Base-by-base conservation (phyloP, 106 monocot species). In the Acanthochlamys bracteata region DNA sequence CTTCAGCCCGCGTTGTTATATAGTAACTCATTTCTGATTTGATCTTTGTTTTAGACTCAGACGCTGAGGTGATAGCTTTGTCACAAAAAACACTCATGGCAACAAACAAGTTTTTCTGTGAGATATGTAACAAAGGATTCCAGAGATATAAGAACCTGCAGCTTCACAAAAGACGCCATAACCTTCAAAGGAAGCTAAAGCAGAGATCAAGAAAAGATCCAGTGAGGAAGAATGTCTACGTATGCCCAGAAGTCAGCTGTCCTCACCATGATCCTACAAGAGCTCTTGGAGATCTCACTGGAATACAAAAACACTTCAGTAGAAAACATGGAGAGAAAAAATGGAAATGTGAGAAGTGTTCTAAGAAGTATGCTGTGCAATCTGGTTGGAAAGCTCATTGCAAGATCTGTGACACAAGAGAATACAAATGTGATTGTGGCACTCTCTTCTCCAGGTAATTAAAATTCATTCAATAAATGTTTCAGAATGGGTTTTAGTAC, bases 271-370 rank as follows among this genome's bases (percentile, higher is more conserved):
- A 90, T 60, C 80, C 86, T 20, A 53, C 86, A 0, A 65, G 90
- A 21, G 90, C 89, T 1, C 85, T 90, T 1, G 89, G 89, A 0
- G 89, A 90, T 69, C 79, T 89, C 54, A 89, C 89, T 4, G 89
- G 89, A 20, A 89, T 89, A 70, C 84, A 89, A 76, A 90, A 90
- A 71, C 89, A 90, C 74, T 90, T 86, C 86, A 80, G 83, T 66
- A 56, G 90, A 61, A 90, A 90, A 60, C 90, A 90, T 20, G 86
- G 90, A 0, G 90, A 90, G 76, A 90, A 90, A 82, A 82, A 80
- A 77, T 90, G 86, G 86, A 86, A 85, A 61, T 90, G 90, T n/a
- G 90, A 90, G 33, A 86, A 86, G 80, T 90, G 90, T 61, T 83
- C 90, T n/a, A 90, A 90, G 79, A 83, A 83, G 60, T 90, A 90